A percentile compares a stretch with the other conserved stretches of the same genome.
phyloP scores from a whole-genome alignment of 345 rosid genomes.

The Lepidium africanum region DNA sequence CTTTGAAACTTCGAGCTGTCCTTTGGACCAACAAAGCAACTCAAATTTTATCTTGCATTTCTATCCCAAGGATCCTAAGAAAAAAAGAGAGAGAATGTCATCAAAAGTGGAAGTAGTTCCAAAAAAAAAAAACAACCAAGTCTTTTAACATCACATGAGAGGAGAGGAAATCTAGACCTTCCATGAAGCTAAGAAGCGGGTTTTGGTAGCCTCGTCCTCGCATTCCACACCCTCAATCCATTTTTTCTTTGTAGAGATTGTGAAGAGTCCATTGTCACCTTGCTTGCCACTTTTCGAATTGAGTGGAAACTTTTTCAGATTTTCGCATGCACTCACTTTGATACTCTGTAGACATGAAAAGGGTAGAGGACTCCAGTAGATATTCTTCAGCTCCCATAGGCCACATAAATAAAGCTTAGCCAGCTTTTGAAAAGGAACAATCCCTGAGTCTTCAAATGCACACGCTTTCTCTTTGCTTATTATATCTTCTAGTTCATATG shows the following conservation, averaged over 20 bases:
- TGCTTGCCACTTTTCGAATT: background rate
- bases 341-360: background rate
- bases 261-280: background rate
- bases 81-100: no score
- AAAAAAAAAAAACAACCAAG: no score
- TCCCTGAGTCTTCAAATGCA: background rate
- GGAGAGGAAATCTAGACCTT: background rate
- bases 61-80: no score
- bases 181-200: background rate
- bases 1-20: no score
- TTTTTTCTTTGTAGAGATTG: accelerated
- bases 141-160: background rate
- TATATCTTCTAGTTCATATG: background rate
- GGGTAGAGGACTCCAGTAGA: background rate
- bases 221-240: slow-evolving; percentile 2
- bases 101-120: no score
- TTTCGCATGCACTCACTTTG: accelerated
- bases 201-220: slow-evolving; percentile 5
- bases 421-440: slow-evolving; percentile 1
- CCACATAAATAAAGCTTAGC: accelerated
- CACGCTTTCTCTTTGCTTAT: background rate
- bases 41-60: no score
- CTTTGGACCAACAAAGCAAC: no score
- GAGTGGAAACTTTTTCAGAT: slow-evolving; percentile 8
- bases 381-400: background rate